These are phyloP conservation scores for Passalora sequoiae DNA, from an alignment of 2,329 filamentous ascomycete species.

Conservation along the genomic window DNA sequence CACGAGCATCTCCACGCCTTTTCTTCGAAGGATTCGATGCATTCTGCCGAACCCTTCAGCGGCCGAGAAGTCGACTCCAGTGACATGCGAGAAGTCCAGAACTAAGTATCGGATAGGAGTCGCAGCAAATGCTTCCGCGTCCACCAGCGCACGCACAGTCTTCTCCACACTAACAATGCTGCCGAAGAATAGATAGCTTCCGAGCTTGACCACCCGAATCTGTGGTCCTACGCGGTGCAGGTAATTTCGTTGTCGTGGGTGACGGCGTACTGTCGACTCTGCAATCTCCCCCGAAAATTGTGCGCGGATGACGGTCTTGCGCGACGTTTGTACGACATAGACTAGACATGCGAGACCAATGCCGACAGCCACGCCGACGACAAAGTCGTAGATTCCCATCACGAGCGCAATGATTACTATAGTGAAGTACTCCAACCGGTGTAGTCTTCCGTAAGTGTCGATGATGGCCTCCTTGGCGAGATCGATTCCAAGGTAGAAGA, in stretches of 20 bases:
- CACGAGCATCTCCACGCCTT: conserved; percentile 73
- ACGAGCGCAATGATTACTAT: conserved; percentile 84
- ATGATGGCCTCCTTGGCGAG: conserved; percentile 83
- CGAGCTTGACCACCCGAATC: conserved; percentile 84
- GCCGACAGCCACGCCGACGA: conserved; percentile 85
- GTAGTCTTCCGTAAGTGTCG: conserved; percentile 81
- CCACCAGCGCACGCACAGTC: conserved; percentile 73
- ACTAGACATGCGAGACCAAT: conserved; percentile 88
- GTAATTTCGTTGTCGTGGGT: conserved; percentile 82
- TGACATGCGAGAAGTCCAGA: conserved; percentile 82
- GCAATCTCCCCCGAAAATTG: conserved; percentile 87
- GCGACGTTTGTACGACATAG: conserved; percentile 85
- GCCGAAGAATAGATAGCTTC: conserved; percentile 95
- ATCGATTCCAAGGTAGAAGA: conserved; percentile 92
- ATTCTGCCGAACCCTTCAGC: conserved; percentile 93
- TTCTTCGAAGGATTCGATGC: conserved; percentile 72
- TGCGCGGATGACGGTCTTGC: conserved; percentile 80
- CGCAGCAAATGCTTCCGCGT: conserved; percentile 71
- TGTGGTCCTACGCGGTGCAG: conserved; percentile 79
- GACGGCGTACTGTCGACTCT: conserved; percentile 85
- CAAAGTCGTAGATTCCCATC: conserved; percentile 97
- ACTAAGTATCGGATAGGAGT: conserved; percentile 85
- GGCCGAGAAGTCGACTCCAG: conserved; percentile 90
- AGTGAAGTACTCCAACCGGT: conserved; percentile 81
- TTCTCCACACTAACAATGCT: conserved; percentile 95